Conservation (phyloP, 495 filamentous ascomycete species). For the Trichodelitschia bisporula region DNA sequence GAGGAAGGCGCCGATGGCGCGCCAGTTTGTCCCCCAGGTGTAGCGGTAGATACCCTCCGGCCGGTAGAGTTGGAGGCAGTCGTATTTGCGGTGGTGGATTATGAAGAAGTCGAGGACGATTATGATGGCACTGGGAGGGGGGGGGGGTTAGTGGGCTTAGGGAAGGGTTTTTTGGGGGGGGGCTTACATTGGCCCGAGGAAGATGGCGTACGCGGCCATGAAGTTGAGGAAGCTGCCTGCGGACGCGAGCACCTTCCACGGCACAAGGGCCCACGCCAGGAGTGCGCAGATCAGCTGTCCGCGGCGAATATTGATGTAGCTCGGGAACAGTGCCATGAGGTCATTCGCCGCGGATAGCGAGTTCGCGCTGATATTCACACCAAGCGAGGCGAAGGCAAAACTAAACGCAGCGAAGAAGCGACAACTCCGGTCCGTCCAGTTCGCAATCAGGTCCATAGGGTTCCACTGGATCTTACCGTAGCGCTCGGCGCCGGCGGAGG, state of each 20-base stretch:
- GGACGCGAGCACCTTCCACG: conserved; percentile 37
- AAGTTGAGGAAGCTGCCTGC: conserved; percentile 33
- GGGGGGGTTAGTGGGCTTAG: no score
- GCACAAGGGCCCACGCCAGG: conserved; percentile 30
- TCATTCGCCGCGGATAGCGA: conserved; percentile 33
- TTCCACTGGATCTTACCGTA: conserved; percentile 31
- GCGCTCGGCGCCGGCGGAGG: conserved; percentile 11
- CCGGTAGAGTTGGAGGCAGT: conserved; percentile 31
- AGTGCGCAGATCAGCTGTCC: conserved; percentile 28
- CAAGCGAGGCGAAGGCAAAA: conserved; percentile 27
- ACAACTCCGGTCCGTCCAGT: conserved; percentile 28
- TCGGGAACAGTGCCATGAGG: conserved; percentile 29
- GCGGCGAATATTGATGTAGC: conserved; percentile 31
- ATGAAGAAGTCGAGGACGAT: conserved; percentile 46
- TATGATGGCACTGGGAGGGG: conserved; percentile 36
- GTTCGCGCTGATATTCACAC: conserved; percentile 36
- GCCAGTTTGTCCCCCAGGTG: conserved; percentile 33
- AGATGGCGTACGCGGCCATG: conserved; percentile 30
- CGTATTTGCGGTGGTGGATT: conserved; percentile 32
- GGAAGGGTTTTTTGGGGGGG: no score
- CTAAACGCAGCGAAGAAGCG: conserved; percentile 30
- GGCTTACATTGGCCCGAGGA: conserved; percentile 49
- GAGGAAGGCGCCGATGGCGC: conserved; percentile 35
- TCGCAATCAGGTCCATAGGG: conserved; percentile 24
- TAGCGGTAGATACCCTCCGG: conserved; percentile 29